Conservation (phyloP, 352 stramenopile species). For the Phytopythium ostracodes region DNA sequence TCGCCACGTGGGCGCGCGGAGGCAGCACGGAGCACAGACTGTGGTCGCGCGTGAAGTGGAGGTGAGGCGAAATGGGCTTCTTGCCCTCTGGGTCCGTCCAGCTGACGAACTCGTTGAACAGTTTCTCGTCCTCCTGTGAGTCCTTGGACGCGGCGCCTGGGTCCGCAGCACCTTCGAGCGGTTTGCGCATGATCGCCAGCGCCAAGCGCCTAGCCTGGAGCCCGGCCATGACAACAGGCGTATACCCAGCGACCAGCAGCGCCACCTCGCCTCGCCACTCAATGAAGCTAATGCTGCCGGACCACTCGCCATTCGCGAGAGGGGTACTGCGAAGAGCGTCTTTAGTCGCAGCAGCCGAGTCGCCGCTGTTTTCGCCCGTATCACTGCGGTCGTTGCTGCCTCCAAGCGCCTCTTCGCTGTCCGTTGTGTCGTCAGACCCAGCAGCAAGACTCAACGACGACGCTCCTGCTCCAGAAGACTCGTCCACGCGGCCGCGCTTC, state of each 20-base stretch:
- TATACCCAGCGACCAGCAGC: slow-evolving; percentile 69
- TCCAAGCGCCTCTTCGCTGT: slow-evolving; percentile 14
- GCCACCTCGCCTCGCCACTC: slow-evolving; percentile 81
- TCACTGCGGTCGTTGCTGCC: slow-evolving; percentile 18
- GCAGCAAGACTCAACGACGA: neutral
- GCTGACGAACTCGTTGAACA: slow-evolving; percentile 85
- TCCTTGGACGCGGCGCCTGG: slow-evolving; percentile 20
- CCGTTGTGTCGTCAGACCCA: slow-evolving; percentile 8
- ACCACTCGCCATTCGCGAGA: slow-evolving; percentile 64
- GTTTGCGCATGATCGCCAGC: slow-evolving; percentile 62
- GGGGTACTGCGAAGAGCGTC: slow-evolving; percentile 26
- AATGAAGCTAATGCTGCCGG: slow-evolving; percentile 80
- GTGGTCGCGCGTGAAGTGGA: slow-evolving; percentile 73
- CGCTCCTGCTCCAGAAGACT: slow-evolving; percentile 7
- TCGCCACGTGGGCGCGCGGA: slow-evolving; percentile 34
- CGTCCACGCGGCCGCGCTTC: slow-evolving; percentile 62
- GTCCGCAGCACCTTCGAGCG: slow-evolving; percentile 16
- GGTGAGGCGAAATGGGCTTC: slow-evolving; percentile 62
- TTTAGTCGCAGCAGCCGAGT: slow-evolving; percentile 1
- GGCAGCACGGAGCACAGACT: slow-evolving; percentile 72
- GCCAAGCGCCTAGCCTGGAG: slow-evolving; percentile 76
- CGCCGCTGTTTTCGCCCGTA: slow-evolving; percentile 12
- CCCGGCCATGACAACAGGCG: slow-evolving; percentile 72
- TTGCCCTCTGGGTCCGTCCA: slow-evolving; percentile 57
- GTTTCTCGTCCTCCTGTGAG: slow-evolving; percentile 63